Evolutionary conservation across 169 alveolate species (phyloP), one percentile per base, ranked within the genome.

Genomic region (Haemoproteus tartakovskyi): DNA sequence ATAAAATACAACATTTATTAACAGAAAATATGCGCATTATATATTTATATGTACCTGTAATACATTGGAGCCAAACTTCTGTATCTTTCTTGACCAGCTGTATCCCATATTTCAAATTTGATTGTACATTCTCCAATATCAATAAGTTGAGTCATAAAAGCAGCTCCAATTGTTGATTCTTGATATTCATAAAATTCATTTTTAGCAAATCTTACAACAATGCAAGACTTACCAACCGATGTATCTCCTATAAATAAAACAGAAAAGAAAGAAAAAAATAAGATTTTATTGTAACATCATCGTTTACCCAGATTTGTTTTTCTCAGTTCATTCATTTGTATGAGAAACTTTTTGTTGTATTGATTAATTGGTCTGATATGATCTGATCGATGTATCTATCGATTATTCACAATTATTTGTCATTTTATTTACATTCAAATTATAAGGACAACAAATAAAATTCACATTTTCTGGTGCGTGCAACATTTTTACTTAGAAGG

Each of bases 111-210:
- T 61, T 95, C 93, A 38, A 95, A 79, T 51, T 88, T 89, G 79
- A 91, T 80, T 16, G 87, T 85, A 47, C 79, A 70, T 47, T 84
- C 90, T 63, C 91, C 93, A 24, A 90, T 78, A 33, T 78, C 91
- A 27, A 93, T 87, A 16, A 89, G 87, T 60, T 92, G 95, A 21
- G 95, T 88, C 95, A 92, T 88, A 67, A 93, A 94, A 40, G 94
- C 95, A 24, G 97, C 97, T 86, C 97, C 97, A 50, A 92, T 91
- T n/a, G 98, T 94, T 12, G 98, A 92, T 50, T 92, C 92, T 70
- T 88, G 92, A 79, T 86, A 90, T 62, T 92, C 94, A 60, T 89
- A 81, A 67, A 94, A 94, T 48, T 81, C 87, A 40, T 90, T 93
- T 47, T 89, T 91, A 0, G 92, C 93, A 57, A 88, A 92, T 51